A percentile compares a stretch with the other conserved stretches of the same genome.
Conservation (phyloP, 2,329 filamentous ascomycete genomes). For the Alternaria novae-zelandiae region DNA sequence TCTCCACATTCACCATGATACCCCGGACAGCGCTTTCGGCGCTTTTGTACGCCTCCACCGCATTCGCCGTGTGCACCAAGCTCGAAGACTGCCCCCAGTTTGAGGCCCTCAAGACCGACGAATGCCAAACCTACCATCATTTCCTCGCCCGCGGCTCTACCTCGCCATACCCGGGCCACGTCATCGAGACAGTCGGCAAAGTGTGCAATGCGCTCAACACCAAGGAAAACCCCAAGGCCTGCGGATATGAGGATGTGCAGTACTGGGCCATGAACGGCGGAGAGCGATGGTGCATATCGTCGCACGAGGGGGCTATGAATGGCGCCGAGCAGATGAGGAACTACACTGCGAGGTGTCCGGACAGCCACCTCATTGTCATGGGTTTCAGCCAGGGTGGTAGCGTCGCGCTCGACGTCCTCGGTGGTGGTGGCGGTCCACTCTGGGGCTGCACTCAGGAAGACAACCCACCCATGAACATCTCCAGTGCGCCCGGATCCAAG, state of each 20-base stretch:
- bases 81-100: conserved; percentile 34
- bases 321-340: conserved; percentile 36
- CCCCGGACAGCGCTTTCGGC: conserved; percentile 22
- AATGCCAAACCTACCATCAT: conserved; percentile 35
- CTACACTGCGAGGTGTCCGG: conserved; percentile 34
- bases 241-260: conserved; percentile 36
- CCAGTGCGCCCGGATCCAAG: conserved; percentile 29
- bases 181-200: conserved; percentile 34
- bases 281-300: conserved; percentile 33
- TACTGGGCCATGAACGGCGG: conserved; percentile 35
- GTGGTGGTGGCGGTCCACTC: conserved; percentile 33
- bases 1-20: conserved; percentile 24
- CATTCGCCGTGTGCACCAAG: conserved; percentile 34
- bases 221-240: conserved; percentile 27
- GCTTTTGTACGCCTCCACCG: conserved; percentile 23
- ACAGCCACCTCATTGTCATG: conserved; percentile 36
- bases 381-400: conserved; percentile 38
- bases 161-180: conserved; percentile 35
- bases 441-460: conserved; percentile 33
- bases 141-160: conserved; percentile 35
- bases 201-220: conserved; percentile 34
- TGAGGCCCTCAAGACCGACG: conserved; percentile 29
- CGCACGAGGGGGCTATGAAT: conserved; percentile 33
- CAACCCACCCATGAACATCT: conserved; percentile 29
- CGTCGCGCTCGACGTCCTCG: conserved; percentile 32